phyloP scores from a whole-genome alignment of 164 flowering plant species.

The Platanus orientalis region DNA sequence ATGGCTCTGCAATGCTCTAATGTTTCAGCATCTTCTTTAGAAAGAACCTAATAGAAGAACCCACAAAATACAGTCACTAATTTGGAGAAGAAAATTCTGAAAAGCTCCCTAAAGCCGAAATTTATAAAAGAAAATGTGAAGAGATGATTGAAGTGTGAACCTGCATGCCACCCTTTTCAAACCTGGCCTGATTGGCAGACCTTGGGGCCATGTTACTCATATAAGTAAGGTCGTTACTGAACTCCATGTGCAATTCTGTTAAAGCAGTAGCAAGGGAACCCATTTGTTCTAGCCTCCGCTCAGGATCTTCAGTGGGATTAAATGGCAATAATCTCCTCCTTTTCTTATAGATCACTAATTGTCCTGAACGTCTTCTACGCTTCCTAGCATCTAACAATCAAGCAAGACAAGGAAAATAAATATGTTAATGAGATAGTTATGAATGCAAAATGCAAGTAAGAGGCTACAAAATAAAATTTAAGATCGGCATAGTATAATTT shows the following conservation, averaged over 20 bases:
- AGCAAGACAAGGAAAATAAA: background rate
- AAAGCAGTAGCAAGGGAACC: constrained; percentile 66
- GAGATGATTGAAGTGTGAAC: constrained; percentile 20
- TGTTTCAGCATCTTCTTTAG: constrained; percentile 59
- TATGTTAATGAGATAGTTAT: background rate
- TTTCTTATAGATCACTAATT: constrained; percentile 45
- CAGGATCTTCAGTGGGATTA: constrained; percentile 49
- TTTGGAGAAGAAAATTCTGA: background rate
- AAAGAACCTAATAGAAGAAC: constrained; percentile 41
- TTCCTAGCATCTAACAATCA: constrained; percentile 36
- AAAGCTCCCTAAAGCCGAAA: background rate
- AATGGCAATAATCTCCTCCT: constrained; percentile 53
- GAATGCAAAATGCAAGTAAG: background rate
- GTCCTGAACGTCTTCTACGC: constrained; percentile 40
- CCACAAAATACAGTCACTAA: background rate
- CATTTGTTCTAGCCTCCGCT: constrained; percentile 53
- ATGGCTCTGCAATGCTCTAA: constrained; percentile 52
- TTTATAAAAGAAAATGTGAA: background rate
- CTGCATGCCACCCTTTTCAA: constrained; percentile 80
- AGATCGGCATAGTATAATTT: background rate
- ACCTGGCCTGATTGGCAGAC: constrained; percentile 52
- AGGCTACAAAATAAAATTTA: background rate
- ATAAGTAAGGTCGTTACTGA: constrained; percentile 56
- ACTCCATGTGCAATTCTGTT: constrained; percentile 43
- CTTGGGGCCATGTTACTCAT: constrained; percentile 55